Percentiles rank a stretch among this genome's conserved stretches.
phyloP scores from a whole-genome alignment of 139 green algal species.

The Chlorella sp. region DNA sequence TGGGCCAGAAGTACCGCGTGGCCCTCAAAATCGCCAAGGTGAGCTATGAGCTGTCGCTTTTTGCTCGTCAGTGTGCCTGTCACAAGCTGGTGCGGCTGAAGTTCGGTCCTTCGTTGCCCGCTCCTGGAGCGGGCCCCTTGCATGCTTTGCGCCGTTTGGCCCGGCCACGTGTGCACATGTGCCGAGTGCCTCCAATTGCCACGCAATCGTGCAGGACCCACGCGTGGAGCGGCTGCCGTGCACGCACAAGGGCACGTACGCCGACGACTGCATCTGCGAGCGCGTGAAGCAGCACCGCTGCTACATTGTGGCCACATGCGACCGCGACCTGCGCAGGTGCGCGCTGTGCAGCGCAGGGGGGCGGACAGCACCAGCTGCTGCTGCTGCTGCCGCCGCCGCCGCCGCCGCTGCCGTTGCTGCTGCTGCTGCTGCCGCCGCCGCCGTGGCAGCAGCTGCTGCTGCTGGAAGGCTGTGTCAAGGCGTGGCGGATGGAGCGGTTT shows the following conservation, averaged over 20 bases:
- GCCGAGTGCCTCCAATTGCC: neutral
- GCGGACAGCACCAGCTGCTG: too few species aligned
- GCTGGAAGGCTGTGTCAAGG: too few species aligned
- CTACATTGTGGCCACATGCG: conserved; percentile 99
- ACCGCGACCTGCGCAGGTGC: conserved; percentile 86
- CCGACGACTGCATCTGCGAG: conserved; percentile 98
- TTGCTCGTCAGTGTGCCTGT: neutral
- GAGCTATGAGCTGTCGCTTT: neutral
- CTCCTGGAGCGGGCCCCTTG: neutral
- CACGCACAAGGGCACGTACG: conserved; percentile 97
- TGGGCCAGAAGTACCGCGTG: conserved; percentile 98
- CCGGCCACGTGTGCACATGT: too few species aligned
- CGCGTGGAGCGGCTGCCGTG: conserved; percentile 92
- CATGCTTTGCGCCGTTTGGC: neutral
- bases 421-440: too few species aligned
- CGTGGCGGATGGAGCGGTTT: too few species aligned
- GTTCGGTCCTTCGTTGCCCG: neutral
- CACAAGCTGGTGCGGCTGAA: too few species aligned
- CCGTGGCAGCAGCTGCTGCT: too few species aligned
- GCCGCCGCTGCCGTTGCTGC: too few species aligned
- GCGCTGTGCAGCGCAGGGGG: too few species aligned
- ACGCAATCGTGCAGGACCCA: conserved; percentile 72
- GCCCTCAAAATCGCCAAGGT: conserved; percentile 96
- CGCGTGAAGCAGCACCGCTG: conserved; percentile 95
- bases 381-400: too few species aligned